Percentiles rank a stretch among this genome's conserved stretches.
phyloP scores from a whole-genome alignment of 2,329 filamentous ascomycete genomes.

The Monilinia polystroma region DNA sequence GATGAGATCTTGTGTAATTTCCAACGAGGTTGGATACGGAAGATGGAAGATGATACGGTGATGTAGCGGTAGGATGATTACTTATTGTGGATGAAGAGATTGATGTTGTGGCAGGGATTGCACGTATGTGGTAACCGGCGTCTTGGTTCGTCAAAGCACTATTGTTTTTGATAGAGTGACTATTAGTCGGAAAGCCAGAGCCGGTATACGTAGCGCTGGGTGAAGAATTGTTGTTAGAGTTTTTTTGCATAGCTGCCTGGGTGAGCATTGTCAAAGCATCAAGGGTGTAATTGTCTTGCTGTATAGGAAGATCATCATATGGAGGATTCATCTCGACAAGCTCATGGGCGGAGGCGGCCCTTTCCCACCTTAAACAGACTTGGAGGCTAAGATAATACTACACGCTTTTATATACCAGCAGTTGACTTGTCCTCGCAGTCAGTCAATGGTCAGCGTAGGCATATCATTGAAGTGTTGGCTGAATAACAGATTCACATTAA shows the following conservation, averaged over 20 bases:
- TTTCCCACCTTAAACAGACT: neutral
- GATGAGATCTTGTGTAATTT: constrained; percentile 20
- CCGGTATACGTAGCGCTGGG: neutral
- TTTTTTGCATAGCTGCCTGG: constrained; percentile 33
- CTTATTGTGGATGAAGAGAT: constrained; percentile 20
- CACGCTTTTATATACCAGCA: neutral
- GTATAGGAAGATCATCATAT: constrained; percentile 24
- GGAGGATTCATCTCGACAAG: constrained; percentile 29
- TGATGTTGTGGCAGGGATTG: neutral
- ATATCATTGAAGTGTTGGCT: neutral
- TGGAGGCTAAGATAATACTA: neutral
- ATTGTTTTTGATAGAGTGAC: neutral
- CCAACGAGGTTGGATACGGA: constrained; percentile 17
- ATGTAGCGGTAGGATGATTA: constrained; percentile 24
- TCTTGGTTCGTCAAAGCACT: neutral
- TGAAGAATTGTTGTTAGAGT: constrained; percentile 1
- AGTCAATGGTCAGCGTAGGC: neutral
- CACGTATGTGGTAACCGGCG: constrained; percentile 13
- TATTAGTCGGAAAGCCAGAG: constrained; percentile 8
- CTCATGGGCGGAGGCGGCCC: neutral
- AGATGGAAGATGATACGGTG: constrained; percentile 10
- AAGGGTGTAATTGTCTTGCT: constrained; percentile 29
- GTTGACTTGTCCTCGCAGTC: neutral
- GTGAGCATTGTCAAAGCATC: constrained; percentile 35
- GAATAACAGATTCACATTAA: constrained; percentile 11